Conservation (phyloP, 1,139 yeast species). For the Keqinozyma sinolaborantium region DNA sequence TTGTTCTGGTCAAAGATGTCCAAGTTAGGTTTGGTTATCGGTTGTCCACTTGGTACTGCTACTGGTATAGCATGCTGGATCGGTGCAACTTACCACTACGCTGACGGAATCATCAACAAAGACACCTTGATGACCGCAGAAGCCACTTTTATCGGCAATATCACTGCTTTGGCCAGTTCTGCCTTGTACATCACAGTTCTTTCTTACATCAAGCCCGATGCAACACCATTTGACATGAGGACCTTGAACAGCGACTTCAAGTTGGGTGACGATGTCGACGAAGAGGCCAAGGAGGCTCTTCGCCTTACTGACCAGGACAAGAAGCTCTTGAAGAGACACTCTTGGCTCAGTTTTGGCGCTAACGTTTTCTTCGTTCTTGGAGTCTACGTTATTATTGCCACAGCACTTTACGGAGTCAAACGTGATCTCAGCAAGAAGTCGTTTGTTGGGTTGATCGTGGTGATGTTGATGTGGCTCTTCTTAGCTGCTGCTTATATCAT, state of each 20-base stretch:
- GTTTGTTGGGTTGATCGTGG: conserved; percentile 26
- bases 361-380: conserved; percentile 22
- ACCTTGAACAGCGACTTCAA: conserved; percentile 14
- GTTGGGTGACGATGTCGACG: conserved; percentile 33
- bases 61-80: conserved; percentile 49
- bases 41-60: conserved; percentile 46
- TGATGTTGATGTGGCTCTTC: conserved; percentile 28
- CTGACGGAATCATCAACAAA: conserved; percentile 18
- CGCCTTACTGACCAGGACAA: conserved; percentile 16
- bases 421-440: conserved; percentile 25
- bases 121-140: conserved; percentile 21
- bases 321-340: conserved; percentile 17
- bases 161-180: conserved; percentile 23
- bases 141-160: conserved; percentile 33
- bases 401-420: conserved; percentile 20
- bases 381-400: conserved; percentile 22
- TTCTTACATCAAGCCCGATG: conserved; percentile 25
- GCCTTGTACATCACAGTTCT: conserved; percentile 19
- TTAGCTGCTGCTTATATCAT: conserved; percentile 29
- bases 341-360: conserved; percentile 17
- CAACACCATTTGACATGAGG: conserved; percentile 16
- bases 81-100: conserved; percentile 20
- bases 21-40: conserved; percentile 32
- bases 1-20: conserved; percentile 50
- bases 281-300: conserved; percentile 21